phyloP scores from a whole-genome alignment of 345 rosid species.

The Gossypium stocksii region DNA sequence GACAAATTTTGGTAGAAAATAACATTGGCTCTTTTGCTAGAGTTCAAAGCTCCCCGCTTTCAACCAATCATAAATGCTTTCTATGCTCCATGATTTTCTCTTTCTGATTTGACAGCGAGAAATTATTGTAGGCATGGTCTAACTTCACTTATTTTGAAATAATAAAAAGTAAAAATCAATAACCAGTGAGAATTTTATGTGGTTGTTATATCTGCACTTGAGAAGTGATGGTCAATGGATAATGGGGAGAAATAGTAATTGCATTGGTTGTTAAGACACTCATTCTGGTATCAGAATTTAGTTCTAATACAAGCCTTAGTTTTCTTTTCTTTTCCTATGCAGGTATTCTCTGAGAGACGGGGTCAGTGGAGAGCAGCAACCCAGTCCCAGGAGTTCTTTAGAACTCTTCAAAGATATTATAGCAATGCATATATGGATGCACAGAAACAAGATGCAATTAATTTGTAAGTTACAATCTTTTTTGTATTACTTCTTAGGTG shows the following conservation, averaged over 20 bases:
- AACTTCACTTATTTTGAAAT: neutral
- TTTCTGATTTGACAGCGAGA: neutral
- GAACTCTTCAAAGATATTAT: constrained; percentile 91
- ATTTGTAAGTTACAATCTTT: constrained; percentile 51
- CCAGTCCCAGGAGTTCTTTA: constrained; percentile 96
- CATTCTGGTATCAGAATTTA: neutral
- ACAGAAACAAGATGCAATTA: constrained; percentile 88
- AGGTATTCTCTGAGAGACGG: constrained; percentile 90
- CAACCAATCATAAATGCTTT: neutral
- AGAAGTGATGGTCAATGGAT: neutral
- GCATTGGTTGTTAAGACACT: neutral
- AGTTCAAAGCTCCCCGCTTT: neutral
- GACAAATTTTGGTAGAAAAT: neutral
- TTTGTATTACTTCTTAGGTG: constrained; percentile 1
- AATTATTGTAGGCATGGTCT: neutral
- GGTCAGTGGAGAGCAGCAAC: constrained; percentile 99
- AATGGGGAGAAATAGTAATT: neutral
- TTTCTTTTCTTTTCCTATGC: constrained; percentile 23
- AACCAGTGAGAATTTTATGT: neutral
- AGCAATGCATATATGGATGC: constrained; percentile 96
- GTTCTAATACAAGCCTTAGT: constrained; percentile 4
- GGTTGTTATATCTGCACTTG: neutral
- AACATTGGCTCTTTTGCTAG: neutral
- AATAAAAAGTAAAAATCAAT: neutral
- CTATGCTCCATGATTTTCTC: neutral